Percentiles rank a stretch among this genome's conserved stretches.
Conservation (phyloP, 2,329 filamentous ascomycete species). For the Curvularia sp. region DNA sequence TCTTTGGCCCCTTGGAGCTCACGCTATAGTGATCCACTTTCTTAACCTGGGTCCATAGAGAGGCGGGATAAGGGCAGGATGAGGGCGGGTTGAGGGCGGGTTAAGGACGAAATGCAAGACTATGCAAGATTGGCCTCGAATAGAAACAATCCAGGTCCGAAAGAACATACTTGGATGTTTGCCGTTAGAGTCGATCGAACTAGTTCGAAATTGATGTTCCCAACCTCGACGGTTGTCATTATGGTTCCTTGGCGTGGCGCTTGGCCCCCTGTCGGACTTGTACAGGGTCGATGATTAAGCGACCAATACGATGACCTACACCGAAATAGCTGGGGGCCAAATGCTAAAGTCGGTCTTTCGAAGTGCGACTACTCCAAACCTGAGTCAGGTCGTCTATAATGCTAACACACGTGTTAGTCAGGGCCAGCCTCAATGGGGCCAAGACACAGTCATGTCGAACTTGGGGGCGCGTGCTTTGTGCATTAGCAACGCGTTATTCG, state of each 20-base stretch:
- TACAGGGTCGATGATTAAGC: slow-evolving; percentile 3
- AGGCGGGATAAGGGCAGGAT: neutral
- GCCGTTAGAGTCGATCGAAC: neutral
- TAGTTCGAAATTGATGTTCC: neutral
- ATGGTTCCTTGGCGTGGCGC: neutral
- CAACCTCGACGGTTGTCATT: neutral
- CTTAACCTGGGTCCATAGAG: neutral
- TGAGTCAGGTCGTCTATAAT: neutral
- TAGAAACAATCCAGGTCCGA: neutral
- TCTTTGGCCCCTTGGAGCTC: neutral
- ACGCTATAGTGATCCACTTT: neutral
- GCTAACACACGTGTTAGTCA: neutral
- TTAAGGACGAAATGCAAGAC: neutral
- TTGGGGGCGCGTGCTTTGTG: neutral
- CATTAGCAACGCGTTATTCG: neutral
- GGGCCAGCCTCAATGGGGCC: neutral
- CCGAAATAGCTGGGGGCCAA: slow-evolving; percentile 1
- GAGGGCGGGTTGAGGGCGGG: neutral
- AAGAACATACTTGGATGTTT: no score
- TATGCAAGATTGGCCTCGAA: neutral
- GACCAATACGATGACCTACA: neutral
- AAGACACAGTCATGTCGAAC: neutral
- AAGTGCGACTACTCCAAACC: neutral
- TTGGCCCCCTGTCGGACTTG: slow-evolving; percentile 1
- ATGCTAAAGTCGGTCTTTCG: neutral